Conservation (phyloP, 768 basidiomycete genomes). For the Cyathus striatus region DNA sequence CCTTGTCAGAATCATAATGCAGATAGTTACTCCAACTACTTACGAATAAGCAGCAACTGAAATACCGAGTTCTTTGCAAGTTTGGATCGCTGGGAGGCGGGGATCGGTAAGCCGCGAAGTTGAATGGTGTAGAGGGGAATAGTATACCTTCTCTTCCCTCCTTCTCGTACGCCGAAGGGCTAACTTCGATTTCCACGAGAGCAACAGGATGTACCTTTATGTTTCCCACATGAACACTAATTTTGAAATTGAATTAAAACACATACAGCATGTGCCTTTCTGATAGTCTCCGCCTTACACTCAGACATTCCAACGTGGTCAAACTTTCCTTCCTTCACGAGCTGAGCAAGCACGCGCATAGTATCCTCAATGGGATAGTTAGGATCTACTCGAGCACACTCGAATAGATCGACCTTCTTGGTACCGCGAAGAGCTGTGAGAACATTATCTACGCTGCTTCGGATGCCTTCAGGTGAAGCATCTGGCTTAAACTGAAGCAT, state of each 20-base stretch:
- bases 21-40: conserved; percentile 10
- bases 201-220: conserved; percentile 45
- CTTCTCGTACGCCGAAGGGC: conserved; percentile 53
- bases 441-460: conserved; percentile 37
- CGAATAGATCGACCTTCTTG: conserved; percentile 57
- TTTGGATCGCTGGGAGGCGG: conserved; percentile 38
- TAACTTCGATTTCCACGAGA: conserved; percentile 64
- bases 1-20: no score
- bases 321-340: conserved; percentile 53
- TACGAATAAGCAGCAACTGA: conserved; percentile 59
- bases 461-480: background rate
- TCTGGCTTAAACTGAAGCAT: background rate
- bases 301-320: conserved; percentile 59
- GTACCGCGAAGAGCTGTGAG: conserved; percentile 40
- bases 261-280: conserved; percentile 25
- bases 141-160: conserved; percentile 33
- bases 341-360: conserved; percentile 32
- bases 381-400: conserved; percentile 43
- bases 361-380: conserved; percentile 40
- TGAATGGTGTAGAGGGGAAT: background rate
- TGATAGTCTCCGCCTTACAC: conserved; percentile 43
- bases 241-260: background rate
- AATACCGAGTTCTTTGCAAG: conserved; percentile 49
- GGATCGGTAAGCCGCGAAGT: background rate
- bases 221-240: background rate